Base-by-base conservation (phyloP, 495 filamentous ascomycete species). In the Endocarpon pusillum region DNA sequence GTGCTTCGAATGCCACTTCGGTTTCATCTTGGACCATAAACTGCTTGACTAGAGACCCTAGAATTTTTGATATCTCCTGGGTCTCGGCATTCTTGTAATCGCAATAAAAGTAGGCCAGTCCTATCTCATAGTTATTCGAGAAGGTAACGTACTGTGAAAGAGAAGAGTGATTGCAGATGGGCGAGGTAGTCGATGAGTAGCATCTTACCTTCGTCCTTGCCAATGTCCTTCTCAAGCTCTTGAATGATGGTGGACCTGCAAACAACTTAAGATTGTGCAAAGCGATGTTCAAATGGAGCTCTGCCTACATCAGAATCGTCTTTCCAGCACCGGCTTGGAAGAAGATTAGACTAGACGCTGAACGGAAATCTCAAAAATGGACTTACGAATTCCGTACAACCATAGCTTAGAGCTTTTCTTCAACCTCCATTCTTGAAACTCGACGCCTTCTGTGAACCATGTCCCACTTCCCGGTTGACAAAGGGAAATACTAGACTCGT, bases 261-360 rank as follows among this genome's bases (percentile, higher is more conserved):
- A n/a, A n/a, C n/a, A n/a, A n/a, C n/a, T n/a, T n/a, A n/a, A n/a
- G n/a, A n/a, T n/a, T n/a, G n/a, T n/a, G n/a, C n/a, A n/a, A n/a
- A n/a, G n/a, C n/a, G n/a, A n/a, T n/a, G n/a, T n/a, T n/a, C n/a
- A n/a, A n/a, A n/a, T n/a, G n/a, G n/a, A n/a, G n/a, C n/a, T n/a
- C n/a, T n/a, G n/a, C n/a, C n/a, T n/a, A n/a, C 11, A 51, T 44
- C 3, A 62, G 49, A 1, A 61, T 44, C 0, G 58, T 58, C 32
- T 62, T 62, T 5, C 57, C 58, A 7, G 54, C 55, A 0, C 57
- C 58, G 9, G 58, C n/a, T n/a, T n/a, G n/a, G n/a, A n/a, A n/a
- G n/a, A n/a, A n/a, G n/a, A n/a, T n/a, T n/a, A n/a, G n/a, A n/a
- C n/a, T n/a, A n/a, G n/a, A n/a, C n/a, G n/a, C n/a, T n/a, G n/a